These are phyloP conservation scores for Galeopsis tetrahit DNA, from an alignment of 257 asterid species.

Conservation along the genomic window DNA sequence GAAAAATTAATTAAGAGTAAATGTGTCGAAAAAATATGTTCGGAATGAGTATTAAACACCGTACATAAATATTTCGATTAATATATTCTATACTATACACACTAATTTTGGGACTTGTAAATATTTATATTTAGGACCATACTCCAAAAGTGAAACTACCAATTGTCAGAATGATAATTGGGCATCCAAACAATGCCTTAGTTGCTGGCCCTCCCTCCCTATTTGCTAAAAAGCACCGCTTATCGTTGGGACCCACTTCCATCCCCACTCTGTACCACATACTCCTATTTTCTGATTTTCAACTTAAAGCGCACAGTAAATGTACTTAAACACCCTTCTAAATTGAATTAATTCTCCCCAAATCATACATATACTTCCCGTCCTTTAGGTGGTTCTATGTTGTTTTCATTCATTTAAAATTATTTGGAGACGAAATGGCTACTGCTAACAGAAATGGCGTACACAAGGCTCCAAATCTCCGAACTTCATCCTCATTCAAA, in stretches of 20 bases:
- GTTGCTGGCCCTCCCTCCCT: slow-evolving; percentile 5
- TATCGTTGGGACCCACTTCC: slow-evolving; percentile 43
- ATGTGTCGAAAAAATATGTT: no score
- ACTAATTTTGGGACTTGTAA: neutral
- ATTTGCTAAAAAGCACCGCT: slow-evolving; percentile 32
- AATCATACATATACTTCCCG: slow-evolving; percentile 18
- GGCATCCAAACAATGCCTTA: slow-evolving; percentile 33
- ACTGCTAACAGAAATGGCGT: slow-evolving; percentile 69
- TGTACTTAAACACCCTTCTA: slow-evolving; percentile 39
- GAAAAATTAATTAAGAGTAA: no score
- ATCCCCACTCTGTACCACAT: slow-evolving; percentile 26
- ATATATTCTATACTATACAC: no score
- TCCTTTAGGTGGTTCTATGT: slow-evolving; percentile 10
- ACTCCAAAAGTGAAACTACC: slow-evolving; percentile 10
- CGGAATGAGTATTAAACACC: no score
- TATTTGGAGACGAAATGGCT: slow-evolving; percentile 50
- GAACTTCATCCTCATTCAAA: slow-evolving; percentile 84
- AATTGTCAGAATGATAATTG: slow-evolving; percentile 17
- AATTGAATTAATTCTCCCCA: slow-evolving; percentile 18
- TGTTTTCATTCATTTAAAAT: slow-evolving; percentile 23
- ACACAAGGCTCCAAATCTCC: slow-evolving; percentile 63
- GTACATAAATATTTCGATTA: no score
- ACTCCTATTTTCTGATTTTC: slow-evolving; percentile 22
- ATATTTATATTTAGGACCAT: neutral
- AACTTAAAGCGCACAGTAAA: slow-evolving; percentile 36